phyloP scores from a whole-genome alignment of 495 filamentous ascomycete genomes.

The Aspergillus steynii region DNA sequence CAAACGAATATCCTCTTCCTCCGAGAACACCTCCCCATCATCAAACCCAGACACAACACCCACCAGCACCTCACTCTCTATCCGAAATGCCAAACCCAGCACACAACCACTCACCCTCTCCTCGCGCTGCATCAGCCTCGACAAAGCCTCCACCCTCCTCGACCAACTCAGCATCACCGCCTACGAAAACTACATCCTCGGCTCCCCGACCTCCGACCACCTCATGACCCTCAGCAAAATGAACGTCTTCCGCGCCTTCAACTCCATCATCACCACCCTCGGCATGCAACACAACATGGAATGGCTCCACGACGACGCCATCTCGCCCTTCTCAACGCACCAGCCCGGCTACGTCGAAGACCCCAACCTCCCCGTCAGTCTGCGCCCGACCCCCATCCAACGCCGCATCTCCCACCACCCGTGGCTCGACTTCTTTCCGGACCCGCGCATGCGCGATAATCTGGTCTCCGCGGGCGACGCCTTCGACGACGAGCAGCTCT shows the following conservation, averaged over 20 bases:
- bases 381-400: conserved; percentile 52
- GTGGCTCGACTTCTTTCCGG: conserved; percentile 57
- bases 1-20: conserved; percentile 1
- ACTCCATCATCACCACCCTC: conserved; percentile 23
- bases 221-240: conserved; percentile 43
- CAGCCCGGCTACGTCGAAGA: conserved; percentile 11
- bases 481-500: conserved; percentile 49
- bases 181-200: conserved; percentile 31
- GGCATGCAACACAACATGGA: conserved; percentile 20
- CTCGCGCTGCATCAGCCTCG: neutral
- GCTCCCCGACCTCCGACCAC: conserved; percentile 37
- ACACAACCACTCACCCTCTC: neutral
- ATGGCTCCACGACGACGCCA: conserved; percentile 34
- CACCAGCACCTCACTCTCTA: neutral
- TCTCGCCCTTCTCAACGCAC: conserved; percentile 32
- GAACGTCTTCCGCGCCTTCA: conserved; percentile 45
- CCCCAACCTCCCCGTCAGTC: conserved; percentile 33
- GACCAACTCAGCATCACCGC: conserved; percentile 29
- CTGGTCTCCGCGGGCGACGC: conserved; percentile 40
- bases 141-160: conserved; percentile 16
- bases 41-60: neutral
- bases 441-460: conserved; percentile 51
- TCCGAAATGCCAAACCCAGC: neutral
- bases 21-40: neutral
- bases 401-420: conserved; percentile 43